A percentile compares a stretch with the other conserved stretches of the same genome.
These are phyloP conservation scores for Pluteus cervinus DNA, from an alignment of 768 basidiomycete genomes.

Conservation along the genomic window DNA sequence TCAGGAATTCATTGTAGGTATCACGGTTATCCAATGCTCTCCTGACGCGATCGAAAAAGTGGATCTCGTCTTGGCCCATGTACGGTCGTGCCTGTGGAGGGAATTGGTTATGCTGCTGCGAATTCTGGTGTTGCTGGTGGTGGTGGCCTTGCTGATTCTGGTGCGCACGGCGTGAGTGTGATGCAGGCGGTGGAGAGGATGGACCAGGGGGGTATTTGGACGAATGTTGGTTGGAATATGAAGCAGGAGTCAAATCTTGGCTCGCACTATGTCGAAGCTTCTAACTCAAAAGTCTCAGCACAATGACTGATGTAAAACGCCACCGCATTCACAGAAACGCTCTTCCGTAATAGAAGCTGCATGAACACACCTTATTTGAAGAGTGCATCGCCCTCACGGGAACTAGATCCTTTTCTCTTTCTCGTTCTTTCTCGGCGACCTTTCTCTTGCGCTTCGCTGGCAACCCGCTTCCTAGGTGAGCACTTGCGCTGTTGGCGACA, in stretches of 20 bases:
- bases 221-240: too few relatives aligned
- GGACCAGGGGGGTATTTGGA: constrained; percentile 25
- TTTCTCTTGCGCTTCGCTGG: constrained; percentile 69
- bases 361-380: too few relatives aligned
- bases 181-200: constrained; percentile 27
- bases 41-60: constrained; percentile 91
- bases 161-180: too few relatives aligned
- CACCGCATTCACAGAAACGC: constrained; percentile 35
- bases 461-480: constrained; percentile 20
- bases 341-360: too few relatives aligned
- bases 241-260: constrained; percentile 32
- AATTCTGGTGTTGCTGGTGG: constrained; percentile 14
- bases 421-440: constrained; percentile 41
- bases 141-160: too few relatives aligned
- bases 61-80: constrained; percentile 41
- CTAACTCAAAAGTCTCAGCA: constrained; percentile 19
- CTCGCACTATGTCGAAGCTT: constrained; percentile 31
- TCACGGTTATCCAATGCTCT: constrained; percentile 66
- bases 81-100: constrained; percentile 20
- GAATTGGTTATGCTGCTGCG: constrained; percentile 17
- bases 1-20: constrained; percentile 91
- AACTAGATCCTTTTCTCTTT: constrained; percentile 29
- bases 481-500: constrained; percentile 24
- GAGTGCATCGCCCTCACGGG: constrained; percentile 23
- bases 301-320: constrained; percentile 10